phyloP scores from a whole-genome alignment of 2,329 filamentous ascomycete species.

The Eutypella sp. region DNA sequence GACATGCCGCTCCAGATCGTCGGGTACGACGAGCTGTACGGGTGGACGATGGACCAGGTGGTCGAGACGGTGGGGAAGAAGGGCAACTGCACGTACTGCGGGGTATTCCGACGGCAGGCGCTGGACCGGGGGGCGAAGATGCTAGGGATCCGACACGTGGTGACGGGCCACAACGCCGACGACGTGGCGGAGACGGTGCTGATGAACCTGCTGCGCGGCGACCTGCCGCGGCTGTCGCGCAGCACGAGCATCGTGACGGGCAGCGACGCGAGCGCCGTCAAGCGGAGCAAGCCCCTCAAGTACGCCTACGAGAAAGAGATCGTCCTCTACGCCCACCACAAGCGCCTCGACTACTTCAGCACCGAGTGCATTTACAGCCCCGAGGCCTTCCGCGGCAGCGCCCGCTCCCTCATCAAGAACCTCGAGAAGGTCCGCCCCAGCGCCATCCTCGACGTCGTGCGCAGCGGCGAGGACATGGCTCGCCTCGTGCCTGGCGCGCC shows the following conservation, averaged over 20 bases:
- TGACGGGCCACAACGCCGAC: conserved; percentile 96
- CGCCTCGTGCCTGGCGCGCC: conserved; percentile 66
- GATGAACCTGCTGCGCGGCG: conserved; percentile 92
- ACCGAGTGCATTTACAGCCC: conserved; percentile 98
- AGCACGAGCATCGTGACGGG: conserved; percentile 87
- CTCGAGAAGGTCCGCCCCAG: conserved; percentile 89
- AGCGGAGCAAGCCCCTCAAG: conserved; percentile 93
- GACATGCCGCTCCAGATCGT: conserved; percentile 88
- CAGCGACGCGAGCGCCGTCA: conserved; percentile 75
- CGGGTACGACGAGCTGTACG: conserved; percentile 89
- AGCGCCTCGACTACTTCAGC: conserved; percentile 94
- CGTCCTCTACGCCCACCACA: conserved; percentile 94
- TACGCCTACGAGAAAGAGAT: conserved; percentile 99
- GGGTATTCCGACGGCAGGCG: conserved; percentile 90
- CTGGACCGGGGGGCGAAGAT: conserved; percentile 87
- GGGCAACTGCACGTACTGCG: conserved; percentile 98
- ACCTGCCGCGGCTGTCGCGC: conserved; percentile 78
- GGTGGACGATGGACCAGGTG: conserved; percentile 99
- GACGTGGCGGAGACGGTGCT: conserved; percentile 96
- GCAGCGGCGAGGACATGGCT: conserved; percentile 95
- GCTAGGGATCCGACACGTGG: conserved; percentile 84
- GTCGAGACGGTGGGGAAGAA: conserved; percentile 96
- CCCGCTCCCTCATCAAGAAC: conserved; percentile 88
- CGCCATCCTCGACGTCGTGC: conserved; percentile 89
- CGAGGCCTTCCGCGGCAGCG: conserved; percentile 91